These are phyloP conservation scores for Cytidiella melzeri DNA, from an alignment of 768 basidiomycete species.

Conservation along the genomic window DNA sequence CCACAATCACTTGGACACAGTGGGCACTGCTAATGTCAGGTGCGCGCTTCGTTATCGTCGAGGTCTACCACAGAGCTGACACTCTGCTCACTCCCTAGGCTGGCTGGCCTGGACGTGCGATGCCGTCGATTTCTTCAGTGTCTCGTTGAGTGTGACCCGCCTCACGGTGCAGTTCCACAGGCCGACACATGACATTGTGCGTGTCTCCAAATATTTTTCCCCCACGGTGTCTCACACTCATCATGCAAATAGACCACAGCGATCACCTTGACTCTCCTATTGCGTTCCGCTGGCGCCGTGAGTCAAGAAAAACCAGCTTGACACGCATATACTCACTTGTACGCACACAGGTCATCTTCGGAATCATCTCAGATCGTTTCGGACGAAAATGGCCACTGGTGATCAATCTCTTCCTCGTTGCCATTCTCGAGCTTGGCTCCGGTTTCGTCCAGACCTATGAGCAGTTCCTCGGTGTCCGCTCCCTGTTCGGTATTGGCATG, in stretches of 20 bases:
- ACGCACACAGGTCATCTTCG: conserved; percentile 55
- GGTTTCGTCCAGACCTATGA: conserved; percentile 74
- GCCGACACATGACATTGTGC: conserved; percentile 37
- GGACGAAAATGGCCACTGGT: conserved; percentile 95
- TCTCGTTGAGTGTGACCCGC: conserved; percentile 48
- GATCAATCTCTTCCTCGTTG: conserved; percentile 63
- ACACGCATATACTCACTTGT: not conserved
- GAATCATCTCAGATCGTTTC: conserved; percentile 79
- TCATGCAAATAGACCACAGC: conserved; percentile 49
- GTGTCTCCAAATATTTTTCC: conserved; percentile 10
- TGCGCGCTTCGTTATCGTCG: conserved; percentile 7
- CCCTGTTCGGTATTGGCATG: conserved; percentile 85
- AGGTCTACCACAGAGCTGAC: not conserved
- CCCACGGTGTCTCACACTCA: conserved; percentile 3
- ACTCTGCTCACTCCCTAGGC: conserved; percentile 25
- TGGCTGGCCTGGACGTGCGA: conserved; percentile 88
- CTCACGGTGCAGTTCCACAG: conserved; percentile 45
- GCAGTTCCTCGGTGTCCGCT: conserved; percentile 77
- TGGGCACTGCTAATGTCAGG: conserved; percentile 54
- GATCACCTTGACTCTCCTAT: conserved; percentile 90
- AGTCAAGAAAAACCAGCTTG: conserved; percentile 20
- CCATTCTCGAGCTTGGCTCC: conserved; percentile 68
- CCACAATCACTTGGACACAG: conserved; percentile 42
- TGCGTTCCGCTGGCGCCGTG: conserved; percentile 74
- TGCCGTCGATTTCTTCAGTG: conserved; percentile 83